These are phyloP conservation scores for Pouteria glomerata DNA, from an alignment of 148 eudicot species.

Conservation along the genomic window DNA sequence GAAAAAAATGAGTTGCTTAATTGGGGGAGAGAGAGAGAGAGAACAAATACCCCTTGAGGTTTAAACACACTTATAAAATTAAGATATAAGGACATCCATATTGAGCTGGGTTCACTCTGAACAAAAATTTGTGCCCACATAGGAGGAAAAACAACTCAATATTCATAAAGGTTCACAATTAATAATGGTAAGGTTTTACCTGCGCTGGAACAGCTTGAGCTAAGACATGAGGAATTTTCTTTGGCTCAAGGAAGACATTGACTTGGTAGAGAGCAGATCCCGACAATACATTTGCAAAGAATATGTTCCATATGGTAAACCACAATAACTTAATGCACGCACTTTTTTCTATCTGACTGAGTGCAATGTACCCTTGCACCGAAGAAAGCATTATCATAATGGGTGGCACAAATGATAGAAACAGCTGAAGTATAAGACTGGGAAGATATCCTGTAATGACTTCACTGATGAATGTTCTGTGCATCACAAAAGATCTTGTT, in stretches of 20 bases:
- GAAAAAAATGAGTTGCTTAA: too few relatives aligned
- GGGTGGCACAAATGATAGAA: constrained; percentile 56
- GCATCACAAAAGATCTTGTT: constrained; percentile 8
- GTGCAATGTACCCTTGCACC: constrained; percentile 67
- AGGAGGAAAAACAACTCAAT: neutral
- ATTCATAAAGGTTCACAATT: too few relatives aligned
- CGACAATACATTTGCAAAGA: constrained; percentile 78
- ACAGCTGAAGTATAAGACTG: constrained; percentile 73
- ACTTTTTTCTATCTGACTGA: constrained; percentile 72
- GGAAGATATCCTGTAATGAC: constrained; percentile 87
- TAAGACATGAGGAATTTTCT: constrained; percentile 51
- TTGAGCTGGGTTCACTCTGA: neutral
- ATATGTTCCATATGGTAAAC: constrained; percentile 81
- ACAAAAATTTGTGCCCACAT: neutral
- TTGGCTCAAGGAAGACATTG: constrained; percentile 59
- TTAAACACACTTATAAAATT: neutral
- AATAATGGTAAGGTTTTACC: constrained; percentile 30
- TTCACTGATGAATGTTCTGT: constrained; percentile 63
- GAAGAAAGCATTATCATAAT: constrained; percentile 71
- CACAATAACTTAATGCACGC: constrained; percentile 67
- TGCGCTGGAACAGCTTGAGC: constrained; percentile 81
- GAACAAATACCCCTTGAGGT: neutral
- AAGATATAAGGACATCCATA: neutral
- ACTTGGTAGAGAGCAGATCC: constrained; percentile 59
- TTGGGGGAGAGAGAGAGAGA: too few relatives aligned